Evolutionary conservation across 2,329 filamentous ascomycete species (phyloP).

Genomic region (Fusarium annulatum): DNA sequence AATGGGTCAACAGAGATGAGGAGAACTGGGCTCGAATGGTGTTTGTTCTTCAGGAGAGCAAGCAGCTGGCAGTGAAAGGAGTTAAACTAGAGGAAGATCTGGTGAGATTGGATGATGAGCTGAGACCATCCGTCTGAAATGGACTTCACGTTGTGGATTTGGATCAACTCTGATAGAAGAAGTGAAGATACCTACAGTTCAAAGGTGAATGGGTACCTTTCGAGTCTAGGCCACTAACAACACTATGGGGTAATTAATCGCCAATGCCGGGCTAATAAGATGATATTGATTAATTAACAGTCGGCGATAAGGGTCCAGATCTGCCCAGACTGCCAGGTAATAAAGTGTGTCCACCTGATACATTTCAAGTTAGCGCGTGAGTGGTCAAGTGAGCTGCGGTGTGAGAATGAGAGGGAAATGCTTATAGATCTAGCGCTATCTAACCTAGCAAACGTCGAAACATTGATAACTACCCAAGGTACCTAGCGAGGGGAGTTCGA

Average conservation of each 20-base stretch:
- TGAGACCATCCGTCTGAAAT: conserved; percentile 15
- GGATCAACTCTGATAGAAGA: not conserved
- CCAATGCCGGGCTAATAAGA: not conserved
- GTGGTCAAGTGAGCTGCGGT: conserved; percentile 5
- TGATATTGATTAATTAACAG: conserved; percentile 1
- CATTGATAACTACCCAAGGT: too few relatives aligned
- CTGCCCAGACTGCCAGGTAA: not conserved
- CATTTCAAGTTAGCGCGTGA: conserved; percentile 16
- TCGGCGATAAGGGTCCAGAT: conserved; percentile 25
- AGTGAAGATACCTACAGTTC: not conserved
- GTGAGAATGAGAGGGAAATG: not conserved
- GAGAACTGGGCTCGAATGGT: conserved; percentile 59
- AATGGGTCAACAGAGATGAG: conserved; percentile 60
- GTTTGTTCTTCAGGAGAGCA: conserved; percentile 51
- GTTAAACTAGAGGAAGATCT: conserved; percentile 30
- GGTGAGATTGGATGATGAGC: conserved; percentile 13
- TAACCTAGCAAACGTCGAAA: not conserved
- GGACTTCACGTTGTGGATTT: not conserved
- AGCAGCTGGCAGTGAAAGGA: conserved; percentile 21
- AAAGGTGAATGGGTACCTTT: not conserved
- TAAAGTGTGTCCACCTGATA: conserved; percentile 38
- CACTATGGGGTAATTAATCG: not conserved
- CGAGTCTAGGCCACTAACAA: not conserved
- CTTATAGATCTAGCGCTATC: not conserved
- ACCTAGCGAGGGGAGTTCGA: not conserved